These are phyloP conservation scores for Lantana camara DNA, from an alignment of 257 asterid genomes.

Conservation along the genomic window DNA sequence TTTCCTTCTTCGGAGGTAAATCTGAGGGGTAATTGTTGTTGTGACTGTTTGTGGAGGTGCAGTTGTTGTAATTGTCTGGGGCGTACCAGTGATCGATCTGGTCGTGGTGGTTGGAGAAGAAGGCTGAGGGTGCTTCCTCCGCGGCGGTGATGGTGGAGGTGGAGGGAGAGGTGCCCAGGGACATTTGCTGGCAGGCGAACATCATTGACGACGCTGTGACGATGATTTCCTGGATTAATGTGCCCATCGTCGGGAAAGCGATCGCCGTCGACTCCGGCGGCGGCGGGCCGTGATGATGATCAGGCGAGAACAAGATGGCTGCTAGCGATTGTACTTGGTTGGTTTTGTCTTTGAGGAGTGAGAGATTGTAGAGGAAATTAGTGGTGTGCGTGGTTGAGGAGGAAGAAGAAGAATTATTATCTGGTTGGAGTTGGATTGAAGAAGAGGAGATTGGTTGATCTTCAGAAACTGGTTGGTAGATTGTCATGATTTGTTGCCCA, in stretches of 20 bases:
- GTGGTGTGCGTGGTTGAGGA: conserved; percentile 20
- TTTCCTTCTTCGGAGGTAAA: conserved; percentile 29
- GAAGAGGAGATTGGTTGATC: conserved; percentile 30
- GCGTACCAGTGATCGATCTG: conserved; percentile 40
- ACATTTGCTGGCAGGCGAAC: conserved; percentile 71
- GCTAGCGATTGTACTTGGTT: conserved; percentile 67
- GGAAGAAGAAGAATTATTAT: conserved; percentile 31
- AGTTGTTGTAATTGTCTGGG: conserved; percentile 16
- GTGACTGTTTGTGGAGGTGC: background rate
- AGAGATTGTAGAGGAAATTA: conserved; percentile 62
- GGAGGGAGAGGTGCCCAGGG: conserved; percentile 27
- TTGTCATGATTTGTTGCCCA: conserved; percentile 31
- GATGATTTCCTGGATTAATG: conserved; percentile 79
- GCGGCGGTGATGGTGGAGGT: background rate
- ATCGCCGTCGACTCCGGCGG: conserved; percentile 48
- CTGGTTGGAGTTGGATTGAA: conserved; percentile 26
- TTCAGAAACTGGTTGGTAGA: conserved; percentile 31
- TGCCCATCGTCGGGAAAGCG: conserved; percentile 54
- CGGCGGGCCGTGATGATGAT: conserved; percentile 28
- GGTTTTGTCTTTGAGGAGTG: conserved; percentile 61
- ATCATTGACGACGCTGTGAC: conserved; percentile 70
- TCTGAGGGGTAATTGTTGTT: background rate
- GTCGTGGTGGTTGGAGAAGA: conserved; percentile 33
- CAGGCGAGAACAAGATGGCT: conserved; percentile 36
- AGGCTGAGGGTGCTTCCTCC: conserved; percentile 10